These are phyloP conservation scores for Geotrichum macrosporum DNA, from an alignment of 1,139 yeast species.

Conservation along the genomic window DNA sequence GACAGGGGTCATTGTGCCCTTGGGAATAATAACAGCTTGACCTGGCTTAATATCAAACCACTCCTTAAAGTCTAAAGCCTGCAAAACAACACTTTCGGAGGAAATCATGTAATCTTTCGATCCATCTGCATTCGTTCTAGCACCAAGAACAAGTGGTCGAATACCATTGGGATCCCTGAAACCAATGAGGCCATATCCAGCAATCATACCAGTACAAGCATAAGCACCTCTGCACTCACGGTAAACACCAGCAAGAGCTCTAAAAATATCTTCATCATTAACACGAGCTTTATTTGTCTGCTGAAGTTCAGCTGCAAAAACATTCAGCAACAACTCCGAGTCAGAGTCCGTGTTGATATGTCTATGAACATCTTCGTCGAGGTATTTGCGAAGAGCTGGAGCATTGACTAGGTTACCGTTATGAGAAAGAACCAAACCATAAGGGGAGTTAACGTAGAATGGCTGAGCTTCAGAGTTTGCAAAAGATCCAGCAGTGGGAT, in stretches of 20 bases:
- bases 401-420: slow-evolving; percentile 95
- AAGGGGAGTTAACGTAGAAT: slow-evolving; percentile 94
- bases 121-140: slow-evolving; percentile 65
- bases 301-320: slow-evolving; percentile 88
- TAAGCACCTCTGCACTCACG: slow-evolving; percentile 85
- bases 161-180: slow-evolving; percentile 97
- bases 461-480: slow-evolving; percentile 99
- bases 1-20: slow-evolving; percentile 64
- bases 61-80: slow-evolving; percentile 82
- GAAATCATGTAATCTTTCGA: slow-evolving; percentile 89
- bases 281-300: slow-evolving; percentile 91
- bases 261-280: slow-evolving; percentile 81
- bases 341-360: slow-evolving; percentile 97
- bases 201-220: slow-evolving; percentile 91
- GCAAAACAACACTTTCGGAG: slow-evolving; percentile 88
- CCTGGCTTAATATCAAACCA: slow-evolving; percentile 89
- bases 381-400: slow-evolving; percentile 63
- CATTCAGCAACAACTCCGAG: slow-evolving; percentile 80
- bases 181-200: slow-evolving; percentile 93
- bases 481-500: slow-evolving; percentile 98
- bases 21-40: slow-evolving; percentile 90
- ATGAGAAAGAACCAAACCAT: slow-evolving; percentile 85
- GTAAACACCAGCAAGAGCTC: slow-evolving; percentile 80
- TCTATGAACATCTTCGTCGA: slow-evolving; percentile 93
- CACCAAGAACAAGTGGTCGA: slow-evolving; percentile 84